A percentile compares a stretch with the other conserved stretches of the same genome.
phyloP scores from a whole-genome alignment of 2,329 filamentous ascomycete species.

The Eutypella sp. region DNA sequence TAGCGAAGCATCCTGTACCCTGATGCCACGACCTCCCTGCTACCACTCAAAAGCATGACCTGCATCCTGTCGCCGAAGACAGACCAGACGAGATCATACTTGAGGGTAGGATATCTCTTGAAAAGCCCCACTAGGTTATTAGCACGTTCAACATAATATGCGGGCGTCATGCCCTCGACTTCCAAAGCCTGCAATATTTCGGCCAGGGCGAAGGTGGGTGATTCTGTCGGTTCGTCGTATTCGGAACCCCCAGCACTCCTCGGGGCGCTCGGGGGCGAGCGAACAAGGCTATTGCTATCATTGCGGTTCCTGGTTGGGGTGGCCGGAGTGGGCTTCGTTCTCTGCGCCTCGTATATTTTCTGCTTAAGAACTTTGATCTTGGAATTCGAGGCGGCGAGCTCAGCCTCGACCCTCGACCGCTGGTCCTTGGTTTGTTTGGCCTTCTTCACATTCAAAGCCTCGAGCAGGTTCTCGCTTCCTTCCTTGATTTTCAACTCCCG shows the following conservation, averaged over 20 bases:
- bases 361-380: constrained; percentile 58
- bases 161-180: constrained; percentile 77
- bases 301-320: constrained; percentile 51
- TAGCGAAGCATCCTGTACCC: constrained; percentile 92
- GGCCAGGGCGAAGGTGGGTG: constrained; percentile 83
- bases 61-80: constrained; percentile 92
- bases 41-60: constrained; percentile 92
- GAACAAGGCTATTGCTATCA: constrained; percentile 44
- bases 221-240: constrained; percentile 68
- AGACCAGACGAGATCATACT: constrained; percentile 95
- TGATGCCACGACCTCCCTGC: constrained; percentile 89
- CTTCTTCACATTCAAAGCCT: constrained; percentile 91
- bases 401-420: constrained; percentile 72
- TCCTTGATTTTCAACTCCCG: constrained; percentile 98
- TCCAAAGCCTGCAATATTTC: constrained; percentile 90
- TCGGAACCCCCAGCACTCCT: constrained; percentile 55
- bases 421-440: constrained; percentile 92
- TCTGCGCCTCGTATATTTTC: constrained; percentile 56
- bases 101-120: constrained; percentile 84
- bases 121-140: constrained; percentile 96
- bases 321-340: constrained; percentile 39
- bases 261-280: constrained; percentile 54
- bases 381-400: constrained; percentile 82
- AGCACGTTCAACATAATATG: constrained; percentile 91
- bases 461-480: constrained; percentile 94